phyloP scores from a whole-genome alignment of 257 asterid species.

The Salvia miltiorrhiza region DNA sequence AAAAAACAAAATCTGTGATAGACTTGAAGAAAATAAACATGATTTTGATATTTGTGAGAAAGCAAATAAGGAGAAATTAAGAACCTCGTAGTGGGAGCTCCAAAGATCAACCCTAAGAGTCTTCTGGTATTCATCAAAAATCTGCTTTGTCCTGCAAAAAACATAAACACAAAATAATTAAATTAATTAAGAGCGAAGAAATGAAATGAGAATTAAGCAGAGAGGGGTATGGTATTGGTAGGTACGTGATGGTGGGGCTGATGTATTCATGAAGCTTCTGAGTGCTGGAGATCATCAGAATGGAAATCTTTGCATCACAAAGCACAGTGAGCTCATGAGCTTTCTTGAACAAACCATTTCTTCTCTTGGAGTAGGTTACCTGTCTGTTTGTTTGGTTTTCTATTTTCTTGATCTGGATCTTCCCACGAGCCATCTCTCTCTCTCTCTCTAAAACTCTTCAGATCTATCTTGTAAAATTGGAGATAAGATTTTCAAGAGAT shows the following conservation, averaged over 20 bases:
- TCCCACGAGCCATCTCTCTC: conserved; percentile 80
- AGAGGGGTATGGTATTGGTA: neutral
- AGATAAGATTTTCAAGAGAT: conserved; percentile 10
- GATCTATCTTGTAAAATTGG: no score
- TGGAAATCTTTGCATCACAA: conserved; percentile 89
- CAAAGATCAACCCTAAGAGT: conserved; percentile 75
- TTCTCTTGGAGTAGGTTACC: conserved; percentile 93
- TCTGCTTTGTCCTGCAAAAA: conserved; percentile 63
- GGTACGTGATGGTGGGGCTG: conserved; percentile 72
- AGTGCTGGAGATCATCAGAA: conserved; percentile 76
- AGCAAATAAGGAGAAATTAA: neutral
- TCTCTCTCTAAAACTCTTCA: neutral
- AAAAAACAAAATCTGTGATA: neutral
- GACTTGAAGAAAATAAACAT: no score
- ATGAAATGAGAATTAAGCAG: neutral
- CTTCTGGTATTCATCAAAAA: conserved; percentile 76
- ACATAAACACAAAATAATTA: neutral
- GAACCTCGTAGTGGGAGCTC: conserved; percentile 81
- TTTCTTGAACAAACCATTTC: conserved; percentile 94
- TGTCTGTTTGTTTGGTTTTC: conserved; percentile 97
- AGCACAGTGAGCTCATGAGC: conserved; percentile 92
- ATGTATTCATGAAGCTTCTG: conserved; percentile 91
- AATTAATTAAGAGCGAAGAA: neutral
- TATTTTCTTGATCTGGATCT: conserved; percentile 95
- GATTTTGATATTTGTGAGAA: neutral